A percentile compares a stretch with the other conserved stretches of the same genome.
phyloP scores from a whole-genome alignment of 2,329 filamentous ascomycete genomes.

The Hypoxylon sp. region DNA sequence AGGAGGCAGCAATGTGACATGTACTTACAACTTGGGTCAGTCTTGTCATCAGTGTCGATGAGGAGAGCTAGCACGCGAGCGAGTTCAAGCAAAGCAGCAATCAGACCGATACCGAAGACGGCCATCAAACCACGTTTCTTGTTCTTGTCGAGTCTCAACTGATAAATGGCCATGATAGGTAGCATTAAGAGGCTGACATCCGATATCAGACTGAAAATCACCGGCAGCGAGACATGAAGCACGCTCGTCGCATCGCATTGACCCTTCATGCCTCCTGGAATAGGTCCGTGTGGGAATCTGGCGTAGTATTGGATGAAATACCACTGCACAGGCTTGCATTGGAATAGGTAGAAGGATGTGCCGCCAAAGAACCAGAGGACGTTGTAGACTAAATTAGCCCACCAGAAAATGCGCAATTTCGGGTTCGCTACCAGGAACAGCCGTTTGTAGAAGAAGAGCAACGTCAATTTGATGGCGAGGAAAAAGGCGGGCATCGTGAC shows the following conservation, averaged over 20 bases:
- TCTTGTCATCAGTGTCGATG: constrained; percentile 48
- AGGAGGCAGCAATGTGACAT: background rate
- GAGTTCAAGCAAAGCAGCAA: constrained; percentile 47
- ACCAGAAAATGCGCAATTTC: constrained; percentile 47
- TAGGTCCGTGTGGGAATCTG: constrained; percentile 30
- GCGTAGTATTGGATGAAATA: constrained; percentile 48
- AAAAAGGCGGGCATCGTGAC: constrained; percentile 50
- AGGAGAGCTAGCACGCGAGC: constrained; percentile 45
- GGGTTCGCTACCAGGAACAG: constrained; percentile 46
- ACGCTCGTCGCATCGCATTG: constrained; percentile 48
- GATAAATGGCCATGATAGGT: constrained; percentile 47
- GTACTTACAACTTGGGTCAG: constrained; percentile 48
- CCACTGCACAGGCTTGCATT: constrained; percentile 48
- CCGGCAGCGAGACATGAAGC: constrained; percentile 45
- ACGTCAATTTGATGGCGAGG: constrained; percentile 47
- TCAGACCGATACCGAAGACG: constrained; percentile 48
- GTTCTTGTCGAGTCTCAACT: constrained; percentile 41
- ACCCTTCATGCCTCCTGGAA: constrained; percentile 39
- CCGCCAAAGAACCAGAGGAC: constrained; percentile 49
- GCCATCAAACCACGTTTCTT: constrained; percentile 48
- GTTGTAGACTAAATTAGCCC: constrained; percentile 47
- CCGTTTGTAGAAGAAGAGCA: constrained; percentile 50
- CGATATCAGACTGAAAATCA: constrained; percentile 49
- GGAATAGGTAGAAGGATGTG: constrained; percentile 49
- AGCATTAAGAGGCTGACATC: constrained; percentile 45